phyloP scores from a whole-genome alignment of 1,139 yeast genomes.

The Candida glucosophila region DNA sequence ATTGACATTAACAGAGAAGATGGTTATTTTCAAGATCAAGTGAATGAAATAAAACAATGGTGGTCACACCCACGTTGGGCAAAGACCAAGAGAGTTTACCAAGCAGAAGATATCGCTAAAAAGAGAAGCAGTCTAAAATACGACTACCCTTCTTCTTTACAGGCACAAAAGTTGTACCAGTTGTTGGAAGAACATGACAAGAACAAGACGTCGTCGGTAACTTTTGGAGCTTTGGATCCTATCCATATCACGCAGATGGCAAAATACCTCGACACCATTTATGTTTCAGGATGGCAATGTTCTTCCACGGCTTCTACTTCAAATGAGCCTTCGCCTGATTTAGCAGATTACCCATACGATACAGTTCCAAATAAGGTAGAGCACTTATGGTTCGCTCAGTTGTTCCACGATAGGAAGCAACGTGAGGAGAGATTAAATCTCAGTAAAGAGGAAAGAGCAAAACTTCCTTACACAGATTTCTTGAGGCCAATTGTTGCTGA shows the following conservation, averaged over 20 bases:
- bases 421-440: constrained; percentile 69
- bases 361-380: constrained; percentile 98
- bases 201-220: constrained; percentile 71
- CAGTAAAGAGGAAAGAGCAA: constrained; percentile 55
- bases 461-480: constrained; percentile 64
- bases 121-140: constrained; percentile 74
- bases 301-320: constrained; percentile 96
- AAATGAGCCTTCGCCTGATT: constrained; percentile 95
- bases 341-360: constrained; percentile 97
- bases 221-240: constrained; percentile 96
- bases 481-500: constrained; percentile 93
- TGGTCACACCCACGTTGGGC: constrained; percentile 92
- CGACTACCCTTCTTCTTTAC: constrained; percentile 67
- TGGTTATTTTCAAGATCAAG: constrained; percentile 56
- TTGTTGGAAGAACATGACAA: constrained; percentile 65
- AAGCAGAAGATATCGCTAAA: constrained; percentile 81
- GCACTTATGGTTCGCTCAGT: constrained; percentile 93
- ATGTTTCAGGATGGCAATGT: constrained; percentile 98
- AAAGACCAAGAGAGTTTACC: constrained; percentile 79
- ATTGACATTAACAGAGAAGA: constrained; percentile 58
- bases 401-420: constrained; percentile 96
- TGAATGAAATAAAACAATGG: constrained; percentile 72
- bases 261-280: constrained; percentile 82
- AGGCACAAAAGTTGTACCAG: constrained; percentile 74
- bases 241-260: constrained; percentile 97